phyloP scores from a whole-genome alignment of 305 asterid species.

The Fraxinus baroniana region DNA sequence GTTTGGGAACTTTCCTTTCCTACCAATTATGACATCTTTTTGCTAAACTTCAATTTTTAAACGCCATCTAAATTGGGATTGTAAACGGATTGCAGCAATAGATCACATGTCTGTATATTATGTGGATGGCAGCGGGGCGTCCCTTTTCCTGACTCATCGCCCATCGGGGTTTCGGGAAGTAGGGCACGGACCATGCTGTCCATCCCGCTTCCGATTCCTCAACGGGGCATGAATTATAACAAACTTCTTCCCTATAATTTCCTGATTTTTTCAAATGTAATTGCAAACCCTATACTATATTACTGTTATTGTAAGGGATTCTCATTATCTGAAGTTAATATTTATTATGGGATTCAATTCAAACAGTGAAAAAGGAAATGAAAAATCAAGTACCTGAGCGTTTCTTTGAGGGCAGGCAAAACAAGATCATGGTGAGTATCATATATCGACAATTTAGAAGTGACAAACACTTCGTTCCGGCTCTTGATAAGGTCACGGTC shows the following conservation, averaged over 20 bases:
- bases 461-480: constrained; percentile 27
- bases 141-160: not conserved
- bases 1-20: too few species aligned
- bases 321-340: not conserved
- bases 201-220: not conserved
- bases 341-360: not conserved
- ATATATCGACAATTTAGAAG: constrained; percentile 26
- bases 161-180: too few species aligned
- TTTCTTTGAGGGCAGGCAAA: constrained; percentile 27
- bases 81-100: too few species aligned
- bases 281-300: not conserved
- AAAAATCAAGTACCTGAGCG: not conserved
- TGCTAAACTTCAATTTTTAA: too few species aligned
- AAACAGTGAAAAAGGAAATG: not conserved
- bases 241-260: not conserved
- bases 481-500: constrained; percentile 16
- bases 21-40: too few species aligned
- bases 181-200: too few species aligned
- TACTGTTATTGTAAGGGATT: not conserved
- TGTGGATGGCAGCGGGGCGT: too few species aligned
- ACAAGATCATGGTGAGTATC: constrained; percentile 27
- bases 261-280: not conserved
- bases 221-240: not conserved
- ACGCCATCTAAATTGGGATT: too few species aligned
- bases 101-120: too few species aligned